Conservation (phyloP, 1,139 yeast species). For the Hyphopichia khmerensis region DNA sequence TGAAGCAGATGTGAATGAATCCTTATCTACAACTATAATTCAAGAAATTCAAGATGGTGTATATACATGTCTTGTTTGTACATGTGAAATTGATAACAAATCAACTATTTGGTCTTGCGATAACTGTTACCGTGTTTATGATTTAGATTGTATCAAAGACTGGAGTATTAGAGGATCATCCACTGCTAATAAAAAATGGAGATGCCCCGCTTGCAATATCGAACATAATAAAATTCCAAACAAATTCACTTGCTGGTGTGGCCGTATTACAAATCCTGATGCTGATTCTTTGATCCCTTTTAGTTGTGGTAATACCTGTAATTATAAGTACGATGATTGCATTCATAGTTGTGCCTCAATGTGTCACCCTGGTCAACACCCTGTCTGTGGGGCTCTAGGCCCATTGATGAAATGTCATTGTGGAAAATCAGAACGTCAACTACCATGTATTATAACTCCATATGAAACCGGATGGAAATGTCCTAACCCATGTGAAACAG, state of each 20-base stretch:
- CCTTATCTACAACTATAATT: conserved; percentile 39
- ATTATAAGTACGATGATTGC: conserved; percentile 53
- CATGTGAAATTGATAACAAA: conserved; percentile 70
- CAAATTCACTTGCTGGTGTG: conserved; percentile 87
- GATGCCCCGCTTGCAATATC: conserved; percentile 84
- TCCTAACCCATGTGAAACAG: conserved; percentile 55
- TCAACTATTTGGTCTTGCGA: conserved; percentile 75
- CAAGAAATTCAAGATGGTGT: conserved; percentile 64
- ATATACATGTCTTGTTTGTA: conserved; percentile 80
- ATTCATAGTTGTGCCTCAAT: conserved; percentile 71
- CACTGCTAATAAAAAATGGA: conserved; percentile 60
- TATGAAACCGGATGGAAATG: conserved; percentile 71
- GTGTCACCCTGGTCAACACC: conserved; percentile 93
- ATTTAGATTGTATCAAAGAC: conserved; percentile 72
- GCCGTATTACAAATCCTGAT: conserved; percentile 65
- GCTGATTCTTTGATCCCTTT: conserved; percentile 68
- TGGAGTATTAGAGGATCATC: conserved; percentile 82
- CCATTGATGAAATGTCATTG: conserved; percentile 71
- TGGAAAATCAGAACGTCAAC: conserved; percentile 64
- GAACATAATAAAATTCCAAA: conserved; percentile 53
- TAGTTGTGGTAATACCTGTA: conserved; percentile 87
- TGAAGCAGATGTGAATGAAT: conserved; percentile 17
- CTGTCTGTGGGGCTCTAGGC: conserved; percentile 76
- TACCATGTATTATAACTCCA: conserved; percentile 73
- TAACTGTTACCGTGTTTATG: conserved; percentile 75